Percentiles rank a stretch among this genome's conserved stretches.
Conservation (phyloP, 2,329 filamentous ascomycete genomes). For the Clarireedia sp. region DNA sequence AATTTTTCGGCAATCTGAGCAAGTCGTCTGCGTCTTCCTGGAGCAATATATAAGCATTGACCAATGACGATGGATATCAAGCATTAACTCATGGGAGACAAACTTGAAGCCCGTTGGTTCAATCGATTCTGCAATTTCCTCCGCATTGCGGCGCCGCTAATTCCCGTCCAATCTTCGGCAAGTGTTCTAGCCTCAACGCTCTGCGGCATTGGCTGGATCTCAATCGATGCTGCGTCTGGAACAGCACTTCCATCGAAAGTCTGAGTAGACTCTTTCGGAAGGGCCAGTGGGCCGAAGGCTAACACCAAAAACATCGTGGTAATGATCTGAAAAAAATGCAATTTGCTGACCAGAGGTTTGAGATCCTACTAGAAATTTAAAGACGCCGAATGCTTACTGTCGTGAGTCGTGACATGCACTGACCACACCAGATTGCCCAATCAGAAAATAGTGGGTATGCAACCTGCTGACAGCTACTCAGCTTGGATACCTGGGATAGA, state of each 20-base stretch:
- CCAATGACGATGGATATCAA: background rate
- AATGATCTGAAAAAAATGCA: background rate
- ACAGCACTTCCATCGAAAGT: too few species aligned
- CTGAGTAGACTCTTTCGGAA: background rate
- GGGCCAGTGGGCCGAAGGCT: background rate
- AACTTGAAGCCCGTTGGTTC: slow-evolving; percentile 27
- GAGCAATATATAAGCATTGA: background rate
- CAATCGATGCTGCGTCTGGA: slow-evolving; percentile 7
- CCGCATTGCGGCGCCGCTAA: slow-evolving; percentile 23
- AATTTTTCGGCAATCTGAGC: background rate
- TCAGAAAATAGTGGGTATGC: background rate
- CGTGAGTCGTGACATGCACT: too few species aligned
- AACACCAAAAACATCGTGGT: background rate
- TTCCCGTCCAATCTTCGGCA: slow-evolving; percentile 31
- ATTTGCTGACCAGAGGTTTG: background rate
- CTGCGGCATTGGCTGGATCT: slow-evolving; percentile 14
- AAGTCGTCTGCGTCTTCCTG: slow-evolving; percentile 1
- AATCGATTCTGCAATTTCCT: slow-evolving; percentile 25
- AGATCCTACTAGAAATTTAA: too few species aligned
- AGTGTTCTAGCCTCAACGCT: slow-evolving; percentile 9
- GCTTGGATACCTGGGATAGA: background rate
- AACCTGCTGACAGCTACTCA: background rate
- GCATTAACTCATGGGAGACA: background rate
- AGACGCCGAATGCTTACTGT: too few species aligned
- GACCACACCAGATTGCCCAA: background rate